Evolutionary conservation across 1,284 basidiomycete species (phyloP), one percentile per base, ranked within the genome.

Genomic region (Ganoderma boninense): DNA sequence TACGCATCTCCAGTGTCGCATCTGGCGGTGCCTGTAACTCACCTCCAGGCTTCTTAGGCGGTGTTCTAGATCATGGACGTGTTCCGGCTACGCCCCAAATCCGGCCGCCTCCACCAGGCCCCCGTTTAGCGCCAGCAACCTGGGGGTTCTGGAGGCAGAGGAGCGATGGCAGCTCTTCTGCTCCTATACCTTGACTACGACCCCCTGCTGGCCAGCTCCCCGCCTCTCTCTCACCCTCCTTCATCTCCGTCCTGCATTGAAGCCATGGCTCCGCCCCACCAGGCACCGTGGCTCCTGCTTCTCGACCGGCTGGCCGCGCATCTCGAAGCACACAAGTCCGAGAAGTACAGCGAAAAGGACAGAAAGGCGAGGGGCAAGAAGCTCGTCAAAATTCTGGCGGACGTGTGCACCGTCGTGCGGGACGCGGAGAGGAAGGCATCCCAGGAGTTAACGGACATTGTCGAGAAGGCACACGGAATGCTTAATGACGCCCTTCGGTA

Each of bases 381-480:
- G 38, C 69, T 75, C 35, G 38, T 73, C 14, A 61, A 68, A 18
- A 61, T 77, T 20, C 74, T 78, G 26, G 42, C 61, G 18, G 69
- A 76, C 26, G 67, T 71, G 38, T 73, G 71, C 59, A 20, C 59
- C 20, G 64, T 79, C 26, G 74, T 76, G 18, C 76, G 76, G 43
- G 71, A 73, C 16, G 78, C 75, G 4, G 73, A 76, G 44, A 65
- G 46, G 14, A 57, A 68, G 11, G 64, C 35, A 23, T 35, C 68
- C 4, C 46, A 67, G 6, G 75, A 76, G 16, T 62, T 77, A 0
- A 66, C 76, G 7, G 75, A 78, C 29, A 73, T 84, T 29, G 75
- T 85, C 42, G 79, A 77, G 61, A 79, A 77, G 52, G 82, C 82
- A n/a, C 74, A 80, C 13, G 65, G 62, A 1, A 18, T 78, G 13